Evolutionary conservation across 768 basidiomycete genomes (phyloP).

Genomic region (Mycena maculata): DNA sequence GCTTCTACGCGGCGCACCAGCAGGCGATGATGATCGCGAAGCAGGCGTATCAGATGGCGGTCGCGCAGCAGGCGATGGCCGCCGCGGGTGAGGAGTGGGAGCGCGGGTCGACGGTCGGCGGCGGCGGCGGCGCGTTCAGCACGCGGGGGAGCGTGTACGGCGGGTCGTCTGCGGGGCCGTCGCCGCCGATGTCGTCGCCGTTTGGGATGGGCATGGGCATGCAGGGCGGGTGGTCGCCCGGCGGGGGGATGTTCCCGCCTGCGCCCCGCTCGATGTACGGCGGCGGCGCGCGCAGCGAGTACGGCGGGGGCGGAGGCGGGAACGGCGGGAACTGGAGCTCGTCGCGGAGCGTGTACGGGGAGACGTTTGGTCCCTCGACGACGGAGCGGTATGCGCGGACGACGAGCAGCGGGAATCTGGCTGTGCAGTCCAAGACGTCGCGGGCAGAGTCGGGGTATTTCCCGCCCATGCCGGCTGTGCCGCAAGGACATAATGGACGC

Average conservation of each 20-base stretch:
- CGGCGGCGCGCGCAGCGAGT: constrained; percentile 72
- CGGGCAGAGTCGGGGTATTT: constrained; percentile 54
- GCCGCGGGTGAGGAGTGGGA: constrained; percentile 95
- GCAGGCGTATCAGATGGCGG: constrained; percentile 90
- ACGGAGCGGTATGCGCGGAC: constrained; percentile 30
- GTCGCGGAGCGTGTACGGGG: constrained; percentile 79
- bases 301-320: constrained; percentile 61
- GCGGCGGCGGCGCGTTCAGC: constrained; percentile 57
- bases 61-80: constrained; percentile 91
- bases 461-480: constrained; percentile 54
- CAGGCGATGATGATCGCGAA: constrained; percentile 90
- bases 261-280: constrained; percentile 68
- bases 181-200: constrained; percentile 35
- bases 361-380: constrained; percentile 61
- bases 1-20: constrained; percentile 80
- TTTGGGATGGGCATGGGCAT: constrained; percentile 47
- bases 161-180: constrained; percentile 40
- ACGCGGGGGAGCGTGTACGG: constrained; percentile 61
- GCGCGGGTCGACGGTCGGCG: constrained; percentile 70
- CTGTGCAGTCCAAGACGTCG: constrained; percentile 29
- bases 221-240: constrained; percentile 51
- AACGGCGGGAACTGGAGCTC: constrained; percentile 59
- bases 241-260: constrained; percentile 63
- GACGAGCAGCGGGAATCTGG: constrained; percentile 35
- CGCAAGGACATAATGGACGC: constrained; percentile 38